Conservation (phyloP, 768 basidiomycete species). For the Brasilioporus rufonigricans region DNA sequence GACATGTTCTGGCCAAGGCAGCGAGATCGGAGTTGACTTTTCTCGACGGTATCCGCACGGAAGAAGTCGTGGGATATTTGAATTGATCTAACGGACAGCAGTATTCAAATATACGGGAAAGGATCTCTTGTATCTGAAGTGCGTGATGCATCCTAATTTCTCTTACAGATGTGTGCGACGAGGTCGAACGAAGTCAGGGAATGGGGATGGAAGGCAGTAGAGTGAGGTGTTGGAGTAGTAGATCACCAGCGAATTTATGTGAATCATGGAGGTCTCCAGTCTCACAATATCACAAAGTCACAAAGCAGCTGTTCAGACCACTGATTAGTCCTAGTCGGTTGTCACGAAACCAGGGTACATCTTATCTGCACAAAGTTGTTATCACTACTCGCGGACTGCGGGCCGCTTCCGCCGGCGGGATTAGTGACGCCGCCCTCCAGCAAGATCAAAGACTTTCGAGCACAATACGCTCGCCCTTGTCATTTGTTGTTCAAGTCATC, state of each 20-base stretch:
- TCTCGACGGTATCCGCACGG: no score
- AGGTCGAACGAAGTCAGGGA: background rate
- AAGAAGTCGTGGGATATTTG: background rate
- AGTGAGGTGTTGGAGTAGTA: no score
- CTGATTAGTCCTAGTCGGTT: no score
- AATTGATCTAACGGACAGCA: background rate
- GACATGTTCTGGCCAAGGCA: background rate
- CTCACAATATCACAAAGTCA: background rate
- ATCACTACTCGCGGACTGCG: no score
- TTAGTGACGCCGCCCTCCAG: no score
- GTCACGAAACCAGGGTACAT: no score
- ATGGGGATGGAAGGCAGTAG: background rate
- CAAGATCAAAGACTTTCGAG: no score
- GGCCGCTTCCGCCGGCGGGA: no score
- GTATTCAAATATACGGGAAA: background rate
- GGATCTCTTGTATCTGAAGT: background rate
- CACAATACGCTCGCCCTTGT: no score
- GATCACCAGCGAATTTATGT: background rate
- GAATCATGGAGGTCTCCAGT: background rate
- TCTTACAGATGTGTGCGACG: background rate
- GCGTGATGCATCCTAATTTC: background rate
- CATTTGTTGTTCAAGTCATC: no score
- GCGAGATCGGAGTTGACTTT: background rate
- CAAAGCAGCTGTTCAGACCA: no score
- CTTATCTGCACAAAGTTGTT: no score